phyloP scores from a whole-genome alignment of 2,329 filamentous ascomycete species.

The Pestalotiopsis fici region DNA sequence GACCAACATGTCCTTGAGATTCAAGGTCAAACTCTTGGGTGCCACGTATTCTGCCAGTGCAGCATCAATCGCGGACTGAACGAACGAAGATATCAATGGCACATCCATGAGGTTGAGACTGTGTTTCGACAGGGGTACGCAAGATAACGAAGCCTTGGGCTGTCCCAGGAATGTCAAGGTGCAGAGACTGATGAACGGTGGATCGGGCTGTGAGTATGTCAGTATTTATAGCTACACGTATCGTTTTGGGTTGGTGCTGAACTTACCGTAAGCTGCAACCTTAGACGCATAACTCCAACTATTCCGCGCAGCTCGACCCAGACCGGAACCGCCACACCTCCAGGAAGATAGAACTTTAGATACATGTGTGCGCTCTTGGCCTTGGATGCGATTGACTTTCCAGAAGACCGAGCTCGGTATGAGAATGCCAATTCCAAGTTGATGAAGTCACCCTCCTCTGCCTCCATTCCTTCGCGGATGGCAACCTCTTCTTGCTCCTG shows the following conservation, averaged over 20 bases:
- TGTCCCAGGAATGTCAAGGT: slow-evolving; percentile 76
- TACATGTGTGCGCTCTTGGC: slow-evolving; percentile 74
- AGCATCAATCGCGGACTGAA: slow-evolving; percentile 73
- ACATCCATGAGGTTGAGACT: slow-evolving; percentile 75
- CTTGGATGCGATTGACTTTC: slow-evolving; percentile 60
- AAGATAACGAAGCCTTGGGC: slow-evolving; percentile 71
- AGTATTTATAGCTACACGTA: background rate
- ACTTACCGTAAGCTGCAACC: slow-evolving; percentile 63
- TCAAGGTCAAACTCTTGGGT: slow-evolving; percentile 72
- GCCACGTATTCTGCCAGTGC: slow-evolving; percentile 76
- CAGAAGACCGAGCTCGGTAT: slow-evolving; percentile 65
- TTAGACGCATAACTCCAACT: slow-evolving; percentile 68
- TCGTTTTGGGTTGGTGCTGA: too few relatives aligned
- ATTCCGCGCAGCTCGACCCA: slow-evolving; percentile 77
- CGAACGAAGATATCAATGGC: slow-evolving; percentile 73
- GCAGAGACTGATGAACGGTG: slow-evolving; percentile 75
- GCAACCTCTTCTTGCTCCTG: slow-evolving; percentile 38
- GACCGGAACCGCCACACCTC: slow-evolving; percentile 57
- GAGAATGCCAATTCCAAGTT: slow-evolving; percentile 77
- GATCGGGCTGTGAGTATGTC: slow-evolving; percentile 52
- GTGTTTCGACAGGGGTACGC: slow-evolving; percentile 68
- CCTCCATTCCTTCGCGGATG: slow-evolving; percentile 64
- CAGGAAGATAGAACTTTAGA: slow-evolving; percentile 69
- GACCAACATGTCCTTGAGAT: slow-evolving; percentile 76
- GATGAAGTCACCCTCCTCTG: slow-evolving; percentile 76